These are phyloP conservation scores for Apiospora rasikravindrae DNA, from an alignment of 2,329 filamentous ascomycete species.

Conservation along the genomic window DNA sequence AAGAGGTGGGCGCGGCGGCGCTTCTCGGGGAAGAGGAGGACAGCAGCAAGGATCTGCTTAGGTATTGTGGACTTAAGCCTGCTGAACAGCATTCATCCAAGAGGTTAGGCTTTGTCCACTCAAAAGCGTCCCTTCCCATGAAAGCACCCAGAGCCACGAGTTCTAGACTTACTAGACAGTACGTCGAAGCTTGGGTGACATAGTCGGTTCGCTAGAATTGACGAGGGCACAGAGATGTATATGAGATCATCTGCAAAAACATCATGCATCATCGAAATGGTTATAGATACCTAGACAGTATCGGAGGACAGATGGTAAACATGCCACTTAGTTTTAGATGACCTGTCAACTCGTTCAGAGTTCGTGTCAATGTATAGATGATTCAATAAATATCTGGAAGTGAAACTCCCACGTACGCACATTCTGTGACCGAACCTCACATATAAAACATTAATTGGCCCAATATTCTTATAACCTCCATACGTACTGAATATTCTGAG, in stretches of 20 bases:
- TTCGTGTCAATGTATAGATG: not conserved
- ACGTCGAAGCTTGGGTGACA: not conserved
- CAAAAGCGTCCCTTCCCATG: not conserved
- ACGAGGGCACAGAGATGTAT: not conserved
- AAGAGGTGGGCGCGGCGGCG: conserved; percentile 46
- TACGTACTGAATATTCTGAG: no score
- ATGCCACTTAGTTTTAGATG: not conserved
- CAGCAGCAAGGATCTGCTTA: not conserved
- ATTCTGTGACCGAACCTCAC: no score
- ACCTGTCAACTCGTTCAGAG: not conserved
- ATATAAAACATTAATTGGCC: no score
- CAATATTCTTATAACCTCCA: no score
- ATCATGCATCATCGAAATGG: not conserved
- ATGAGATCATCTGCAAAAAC: not conserved
- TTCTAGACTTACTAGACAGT: not conserved
- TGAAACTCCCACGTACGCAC: not conserved
- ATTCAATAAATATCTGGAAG: not conserved
- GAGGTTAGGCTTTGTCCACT: not conserved
- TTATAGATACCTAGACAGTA: not conserved
- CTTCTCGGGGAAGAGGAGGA: conserved; percentile 39
- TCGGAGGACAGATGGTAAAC: not conserved
- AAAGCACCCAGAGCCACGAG: not conserved
- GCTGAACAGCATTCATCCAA: not conserved
- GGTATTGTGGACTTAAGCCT: not conserved
- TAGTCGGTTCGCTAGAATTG: not conserved